Evolutionary conservation across 805 yeast genomes (phyloP), one percentile per base, ranked within the genome.

Genomic region (Candida gorgasii): DNA sequence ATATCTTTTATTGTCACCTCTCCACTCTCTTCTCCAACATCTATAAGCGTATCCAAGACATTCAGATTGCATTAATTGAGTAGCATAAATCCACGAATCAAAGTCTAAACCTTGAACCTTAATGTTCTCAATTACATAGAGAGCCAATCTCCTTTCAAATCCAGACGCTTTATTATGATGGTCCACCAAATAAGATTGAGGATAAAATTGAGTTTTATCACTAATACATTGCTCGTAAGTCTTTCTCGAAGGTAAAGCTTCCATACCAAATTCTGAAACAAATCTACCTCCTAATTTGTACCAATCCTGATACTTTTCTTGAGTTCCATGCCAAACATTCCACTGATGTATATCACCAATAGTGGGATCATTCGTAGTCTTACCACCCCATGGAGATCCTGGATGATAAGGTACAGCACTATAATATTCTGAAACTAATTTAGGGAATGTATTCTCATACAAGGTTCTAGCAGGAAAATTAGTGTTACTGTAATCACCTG

Each of bases 251-350:
- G 80, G 79, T 13, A 71, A 61, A 0, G 73, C 74, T 43, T 67
- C 68, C 80, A 76, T 76, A 1, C 81, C 82, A 58, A 76, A 77
- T 53, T 76, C 82, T 23, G 76, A 67, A 3, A 77, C 66, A 55
- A 76, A 77, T 22, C 80, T 48, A 2, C 80, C 81, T 5, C 65
- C 70, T 2, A 76, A 53, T 36, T 62, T 58, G 31, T 57, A 55
- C 79, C 79, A 74, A 50, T 73, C 59, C 46, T 76, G 82, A 48
- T 76, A 76, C 45, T 63, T 66, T 40, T 69, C 72, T 16, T 61
- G 53, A 17, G 19, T 34, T 1, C 80, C 81, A 47, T 76, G 82
- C 80, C 80, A 76, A 7, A 76, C 77, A 47, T 75, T 74, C 81
- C 81, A 76, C 45, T 75, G 79, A 48, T 76, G 81, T 4, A 72